A percentile compares a stretch with the other conserved stretches of the same genome.
Evolutionary conservation across 345 rosid genomes (phyloP).

Genomic region (Rubroshorea leprosula): DNA sequence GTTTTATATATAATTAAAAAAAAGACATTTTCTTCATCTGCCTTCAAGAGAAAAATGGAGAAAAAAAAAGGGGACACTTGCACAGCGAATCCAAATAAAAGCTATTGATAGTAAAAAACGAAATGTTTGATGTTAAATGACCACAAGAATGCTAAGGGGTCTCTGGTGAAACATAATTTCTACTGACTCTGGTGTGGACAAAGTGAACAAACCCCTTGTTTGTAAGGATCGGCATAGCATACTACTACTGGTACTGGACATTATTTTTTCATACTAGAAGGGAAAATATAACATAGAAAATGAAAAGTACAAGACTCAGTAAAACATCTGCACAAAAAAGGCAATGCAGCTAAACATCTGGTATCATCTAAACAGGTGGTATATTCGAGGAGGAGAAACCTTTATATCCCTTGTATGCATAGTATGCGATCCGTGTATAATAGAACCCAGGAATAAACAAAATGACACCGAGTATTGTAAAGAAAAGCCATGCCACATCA

Average conservation of each 20-base stretch:
- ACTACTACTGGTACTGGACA: background rate
- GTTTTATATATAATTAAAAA: no score
- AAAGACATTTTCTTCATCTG: no score
- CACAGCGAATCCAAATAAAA: no score
- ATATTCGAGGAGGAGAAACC: conserved; percentile 94
- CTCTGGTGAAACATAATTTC: background rate
- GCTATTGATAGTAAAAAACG: background rate
- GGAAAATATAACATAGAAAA: conserved; percentile 2
- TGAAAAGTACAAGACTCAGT: background rate
- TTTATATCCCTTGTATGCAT: conserved; percentile 92
- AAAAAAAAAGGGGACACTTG: no score
- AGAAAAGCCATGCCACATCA: conserved; percentile 69
- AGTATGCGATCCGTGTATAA: conserved; percentile 86
- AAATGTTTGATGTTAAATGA: background rate
- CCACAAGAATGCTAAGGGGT: background rate
- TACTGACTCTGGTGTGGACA: no score
- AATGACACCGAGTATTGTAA: conserved; percentile 65
- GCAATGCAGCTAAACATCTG: background rate
- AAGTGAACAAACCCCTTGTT: no score
- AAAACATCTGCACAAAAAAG: conserved; percentile 23
- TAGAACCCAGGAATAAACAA: conserved; percentile 92
- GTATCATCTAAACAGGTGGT: conserved; percentile 56
- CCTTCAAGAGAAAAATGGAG: no score
- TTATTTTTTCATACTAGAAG: background rate
- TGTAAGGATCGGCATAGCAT: background rate